phyloP scores from a whole-genome alignment of 1,284 basidiomycete genomes.

The Rhodotorula sp. region DNA sequence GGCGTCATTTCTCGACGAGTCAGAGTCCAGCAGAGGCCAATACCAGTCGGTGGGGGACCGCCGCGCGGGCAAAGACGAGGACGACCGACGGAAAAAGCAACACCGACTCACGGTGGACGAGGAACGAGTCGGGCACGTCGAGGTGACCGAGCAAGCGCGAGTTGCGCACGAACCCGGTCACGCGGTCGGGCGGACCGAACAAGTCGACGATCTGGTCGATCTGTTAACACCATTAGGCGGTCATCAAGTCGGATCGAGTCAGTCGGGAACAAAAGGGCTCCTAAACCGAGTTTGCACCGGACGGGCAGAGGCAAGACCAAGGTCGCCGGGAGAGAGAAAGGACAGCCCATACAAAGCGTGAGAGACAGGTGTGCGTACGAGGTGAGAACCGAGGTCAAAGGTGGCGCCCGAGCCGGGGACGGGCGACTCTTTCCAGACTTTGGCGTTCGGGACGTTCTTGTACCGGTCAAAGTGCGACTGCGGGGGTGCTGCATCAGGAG shows the following conservation, averaged over 20 bases:
- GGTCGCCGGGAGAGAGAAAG: no score
- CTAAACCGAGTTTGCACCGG: no score
- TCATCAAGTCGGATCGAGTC: no score
- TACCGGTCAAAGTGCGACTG: conserved; percentile 69
- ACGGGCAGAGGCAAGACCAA: no score
- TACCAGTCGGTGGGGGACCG: no score
- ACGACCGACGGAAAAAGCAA: no score
- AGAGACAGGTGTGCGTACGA: conserved; percentile 46
- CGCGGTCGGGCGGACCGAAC: conserved; percentile 68
- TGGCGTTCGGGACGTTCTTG: conserved; percentile 61
- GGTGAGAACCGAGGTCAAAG: conserved; percentile 53
- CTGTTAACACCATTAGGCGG: conserved; percentile 1
- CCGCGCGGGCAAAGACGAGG: no score
- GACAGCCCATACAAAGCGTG: no score
- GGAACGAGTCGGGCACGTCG: conserved; percentile 66
- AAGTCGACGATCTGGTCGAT: conserved; percentile 75
- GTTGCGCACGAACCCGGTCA: conserved; percentile 71
- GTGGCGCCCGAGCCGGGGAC: conserved; percentile 29
- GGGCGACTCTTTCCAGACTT: conserved; percentile 53
- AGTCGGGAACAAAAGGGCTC: no score
- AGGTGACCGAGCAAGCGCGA: conserved; percentile 62
- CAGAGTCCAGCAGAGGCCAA: neutral
- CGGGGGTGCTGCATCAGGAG: neutral
- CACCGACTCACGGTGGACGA: conserved; percentile 46
- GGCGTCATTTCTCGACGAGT: no score